Conservation (phyloP, 2,329 filamentous ascomycete genomes). For the Penicillium sp. region DNA sequence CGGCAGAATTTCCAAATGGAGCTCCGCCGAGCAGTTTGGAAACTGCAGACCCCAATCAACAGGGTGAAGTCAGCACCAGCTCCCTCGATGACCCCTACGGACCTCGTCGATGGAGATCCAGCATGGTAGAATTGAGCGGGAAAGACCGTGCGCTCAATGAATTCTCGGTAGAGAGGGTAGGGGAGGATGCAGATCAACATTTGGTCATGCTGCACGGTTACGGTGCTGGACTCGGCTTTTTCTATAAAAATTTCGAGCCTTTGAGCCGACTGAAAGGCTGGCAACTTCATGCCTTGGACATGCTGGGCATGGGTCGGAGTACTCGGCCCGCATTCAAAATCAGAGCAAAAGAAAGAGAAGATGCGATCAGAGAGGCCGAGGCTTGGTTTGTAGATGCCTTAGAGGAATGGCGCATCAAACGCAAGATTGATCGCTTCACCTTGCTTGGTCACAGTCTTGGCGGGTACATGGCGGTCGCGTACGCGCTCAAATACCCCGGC, state of each 20-base stretch:
- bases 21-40: slow-evolving; percentile 33
- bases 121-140: slow-evolving; percentile 78
- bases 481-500: slow-evolving; percentile 94
- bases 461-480: slow-evolving; percentile 91
- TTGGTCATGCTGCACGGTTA: slow-evolving; percentile 97
- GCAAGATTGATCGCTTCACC: slow-evolving; percentile 89
- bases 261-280: slow-evolving; percentile 76
- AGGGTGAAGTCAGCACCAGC: slow-evolving; percentile 48
- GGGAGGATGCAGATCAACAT: slow-evolving; percentile 76
- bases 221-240: slow-evolving; percentile 92
- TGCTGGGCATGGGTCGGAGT: slow-evolving; percentile 92
- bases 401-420: slow-evolving; percentile 89
- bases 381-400: slow-evolving; percentile 94
- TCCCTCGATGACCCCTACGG: slow-evolving; percentile 72
- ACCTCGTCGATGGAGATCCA: slow-evolving; percentile 79
- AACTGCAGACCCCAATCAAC: slow-evolving; percentile 38
- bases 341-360: slow-evolving; percentile 73
- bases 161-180: slow-evolving; percentile 81
- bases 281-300: slow-evolving; percentile 89
- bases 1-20: slow-evolving; percentile 27
- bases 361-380: slow-evolving; percentile 84
- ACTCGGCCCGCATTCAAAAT: slow-evolving; percentile 81
- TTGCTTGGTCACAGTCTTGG: slow-evolving; percentile 90
- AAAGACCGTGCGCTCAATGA: slow-evolving; percentile 89
- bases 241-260: slow-evolving; percentile 96